Percentiles rank a stretch among this genome's conserved stretches.
These are phyloP conservation scores for Exophiala sp. DNA, from an alignment of 2,329 filamentous ascomycete genomes.

Conservation along the genomic window DNA sequence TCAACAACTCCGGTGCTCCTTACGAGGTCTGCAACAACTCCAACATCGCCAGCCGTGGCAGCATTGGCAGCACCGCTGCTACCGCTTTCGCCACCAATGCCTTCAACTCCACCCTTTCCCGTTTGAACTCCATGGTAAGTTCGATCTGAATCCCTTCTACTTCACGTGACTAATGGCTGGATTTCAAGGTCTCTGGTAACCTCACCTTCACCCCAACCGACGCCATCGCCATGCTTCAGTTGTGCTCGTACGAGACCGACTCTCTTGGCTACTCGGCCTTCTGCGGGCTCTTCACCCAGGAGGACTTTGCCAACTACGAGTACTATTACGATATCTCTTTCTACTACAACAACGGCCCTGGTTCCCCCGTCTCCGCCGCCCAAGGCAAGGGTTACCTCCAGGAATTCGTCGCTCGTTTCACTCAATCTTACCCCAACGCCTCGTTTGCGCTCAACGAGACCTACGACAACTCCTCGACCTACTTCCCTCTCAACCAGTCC, in stretches of 20 bases:
- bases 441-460: constrained; percentile 47
- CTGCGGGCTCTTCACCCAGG: constrained; percentile 64
- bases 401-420: constrained; percentile 63
- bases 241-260: constrained; percentile 74
- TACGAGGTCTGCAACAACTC: constrained; percentile 64
- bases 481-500: constrained; percentile 69
- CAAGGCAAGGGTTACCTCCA: constrained; percentile 72
- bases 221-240: constrained; percentile 63
- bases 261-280: constrained; percentile 72
- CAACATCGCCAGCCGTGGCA: constrained; percentile 49
- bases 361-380: constrained; percentile 57
- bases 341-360: constrained; percentile 59
- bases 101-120: constrained; percentile 56
- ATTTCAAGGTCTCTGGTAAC: neutral
- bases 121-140: constrained; percentile 60
- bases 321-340: constrained; percentile 66
- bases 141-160: constrained; percentile 47
- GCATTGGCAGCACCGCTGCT: constrained; percentile 26
- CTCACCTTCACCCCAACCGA: constrained; percentile 62
- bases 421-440: constrained; percentile 25
- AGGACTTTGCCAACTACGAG: constrained; percentile 37
- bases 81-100: constrained; percentile 5
- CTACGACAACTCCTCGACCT: constrained; percentile 54
- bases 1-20: constrained; percentile 67
- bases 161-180: constrained; percentile 45